Base-by-base conservation (phyloP, 2,329 filamentous ascomycete species). In the Monosporascus sp. region DNA sequence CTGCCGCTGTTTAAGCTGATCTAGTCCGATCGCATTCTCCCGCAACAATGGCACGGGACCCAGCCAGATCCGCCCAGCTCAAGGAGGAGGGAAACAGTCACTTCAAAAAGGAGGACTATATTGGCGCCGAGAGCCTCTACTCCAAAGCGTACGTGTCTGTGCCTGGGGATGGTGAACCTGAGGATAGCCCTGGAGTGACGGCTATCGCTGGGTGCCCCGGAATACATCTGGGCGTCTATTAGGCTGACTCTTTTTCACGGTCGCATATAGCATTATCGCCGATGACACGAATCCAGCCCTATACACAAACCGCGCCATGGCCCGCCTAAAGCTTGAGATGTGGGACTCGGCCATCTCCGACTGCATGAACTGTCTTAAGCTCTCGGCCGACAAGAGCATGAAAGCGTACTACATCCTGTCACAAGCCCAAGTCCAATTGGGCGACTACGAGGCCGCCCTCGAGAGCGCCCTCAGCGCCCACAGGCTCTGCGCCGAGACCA, bases 251-350 rank as follows among this genome's bases (percentile, higher is more conserved):
- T 38, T 11, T 49, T 44, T 50, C 20, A 39, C 46, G n/a, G 38
- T 14, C 37, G 9, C 22, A 50, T 22, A 31, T 60, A 90, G 86
- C 41, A 91, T 96, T 62, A 83, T 88, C 62, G 83, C 85, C 66
- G 89, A 96, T 70, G 80, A 88, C 4, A 80, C 77, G 52, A 94
- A 96, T 67, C 83, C 88, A 1, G 77, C 87, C 31, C 80, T 96
- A 49, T 97, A 91, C 73, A 93, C 90, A 39, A 97, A 97, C 73
- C 89, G 92, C 51, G 89, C 91, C 50, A 88, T 96, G 73, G 85
- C 88, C 3, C 83, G 91, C 41, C 77, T 94, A 54, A 89, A 88
- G 71, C 80, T 96, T 22, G 74, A 79, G 55, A 77, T 83, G 62
- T 95, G 87, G 82, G 80, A 89, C 31, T 84, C 79, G 9, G 90